phyloP scores from a whole-genome alignment of 257 asterid species.

The Galeopsis tetrahit region DNA sequence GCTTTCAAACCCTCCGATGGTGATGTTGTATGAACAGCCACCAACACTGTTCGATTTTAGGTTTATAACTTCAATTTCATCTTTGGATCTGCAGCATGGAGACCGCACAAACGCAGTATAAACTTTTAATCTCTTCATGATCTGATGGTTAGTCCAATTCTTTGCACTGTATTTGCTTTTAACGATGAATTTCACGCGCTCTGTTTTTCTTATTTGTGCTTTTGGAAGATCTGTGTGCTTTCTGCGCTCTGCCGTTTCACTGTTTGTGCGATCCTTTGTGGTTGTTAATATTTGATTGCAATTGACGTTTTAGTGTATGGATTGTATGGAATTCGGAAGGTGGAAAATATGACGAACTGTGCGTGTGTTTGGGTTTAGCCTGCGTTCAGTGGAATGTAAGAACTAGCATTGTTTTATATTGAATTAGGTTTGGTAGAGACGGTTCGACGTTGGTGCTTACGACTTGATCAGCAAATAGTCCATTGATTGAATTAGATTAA shows the following conservation, averaged over 20 bases:
- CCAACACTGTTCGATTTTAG: constrained; percentile 4
- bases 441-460: neutral
- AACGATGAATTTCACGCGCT: neutral
- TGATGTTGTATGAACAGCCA: constrained; percentile 20
- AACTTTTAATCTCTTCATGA: constrained; percentile 25
- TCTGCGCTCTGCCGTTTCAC: neutral
- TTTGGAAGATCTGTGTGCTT: constrained; percentile 30
- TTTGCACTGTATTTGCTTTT: constrained; percentile 1
- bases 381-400: neutral
- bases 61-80: constrained; percentile 24
- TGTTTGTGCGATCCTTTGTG: constrained; percentile 23
- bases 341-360: neutral
- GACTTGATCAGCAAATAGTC: neutral
- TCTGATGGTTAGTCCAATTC: constrained; percentile 35
- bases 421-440: neutral
- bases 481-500: neutral
- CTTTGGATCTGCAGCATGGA: constrained; percentile 38
- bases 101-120: constrained; percentile 24
- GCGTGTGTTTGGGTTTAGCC: neutral
- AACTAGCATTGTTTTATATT: constrained; percentile 1
- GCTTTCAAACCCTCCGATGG: neutral
- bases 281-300: constrained; percentile 7
- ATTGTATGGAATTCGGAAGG: constrained; percentile 6
- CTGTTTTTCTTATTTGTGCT: neutral
- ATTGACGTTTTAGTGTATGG: constrained; percentile 16